These are phyloP conservation scores for Paecilomyces sp. DNA, from an alignment of 2,329 filamentous ascomycete genomes.

Conservation along the genomic window DNA sequence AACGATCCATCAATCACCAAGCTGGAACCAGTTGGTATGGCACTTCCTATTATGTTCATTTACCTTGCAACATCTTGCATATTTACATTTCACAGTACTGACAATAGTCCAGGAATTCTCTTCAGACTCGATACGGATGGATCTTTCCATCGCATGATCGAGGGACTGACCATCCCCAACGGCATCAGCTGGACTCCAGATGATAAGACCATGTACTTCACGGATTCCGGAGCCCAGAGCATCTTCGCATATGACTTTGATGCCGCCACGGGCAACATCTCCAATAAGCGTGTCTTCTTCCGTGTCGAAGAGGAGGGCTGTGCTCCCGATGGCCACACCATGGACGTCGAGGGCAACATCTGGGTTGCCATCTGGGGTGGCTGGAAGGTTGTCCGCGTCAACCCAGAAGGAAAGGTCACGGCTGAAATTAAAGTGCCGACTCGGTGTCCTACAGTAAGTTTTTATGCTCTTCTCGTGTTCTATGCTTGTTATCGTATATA, in stretches of 20 bases:
- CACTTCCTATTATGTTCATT: not conserved
- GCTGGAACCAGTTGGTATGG: not conserved
- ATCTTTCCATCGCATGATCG: constrained; percentile 53
- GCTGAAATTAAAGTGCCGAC: constrained; percentile 73
- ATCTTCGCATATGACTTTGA: constrained; percentile 73
- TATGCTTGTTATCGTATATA: not conserved
- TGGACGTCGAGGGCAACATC: constrained; percentile 77
- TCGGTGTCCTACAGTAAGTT: constrained; percentile 19
- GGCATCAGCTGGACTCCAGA: constrained; percentile 73
- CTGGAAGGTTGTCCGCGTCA: constrained; percentile 66
- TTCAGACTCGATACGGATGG: constrained; percentile 63
- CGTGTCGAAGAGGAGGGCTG: constrained; percentile 53
- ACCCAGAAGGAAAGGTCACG: constrained; percentile 60
- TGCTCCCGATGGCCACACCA: constrained; percentile 73
- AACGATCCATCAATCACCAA: constrained; percentile 54
- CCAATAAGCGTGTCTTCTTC: constrained; percentile 67
- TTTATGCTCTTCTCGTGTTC: not conserved
- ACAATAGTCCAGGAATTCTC: constrained; percentile 52
- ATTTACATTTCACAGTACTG: not conserved
- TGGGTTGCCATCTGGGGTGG: constrained; percentile 87
- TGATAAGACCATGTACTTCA: constrained; percentile 71
- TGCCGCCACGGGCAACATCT: constrained; percentile 53
- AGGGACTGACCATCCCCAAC: constrained; percentile 71
- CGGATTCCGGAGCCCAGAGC: constrained; percentile 64
- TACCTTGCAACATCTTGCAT: not conserved